Evolutionary conservation across 1,139 yeast species (phyloP).

Genomic region (Spencermartinsiella ligniputridi): DNA sequence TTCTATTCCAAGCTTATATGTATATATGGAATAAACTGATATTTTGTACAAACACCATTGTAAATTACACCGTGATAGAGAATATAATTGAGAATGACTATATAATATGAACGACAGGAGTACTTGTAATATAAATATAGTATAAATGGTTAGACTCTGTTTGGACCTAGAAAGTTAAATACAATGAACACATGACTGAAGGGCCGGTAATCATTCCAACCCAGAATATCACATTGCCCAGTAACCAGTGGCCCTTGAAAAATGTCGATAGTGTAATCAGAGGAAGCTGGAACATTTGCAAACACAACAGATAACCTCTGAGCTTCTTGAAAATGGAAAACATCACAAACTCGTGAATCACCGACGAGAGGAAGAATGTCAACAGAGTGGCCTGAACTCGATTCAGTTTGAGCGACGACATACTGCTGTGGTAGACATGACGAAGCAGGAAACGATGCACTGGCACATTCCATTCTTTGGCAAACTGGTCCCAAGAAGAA

Average conservation of each 20-base stretch:
- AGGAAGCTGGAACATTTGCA: slow-evolving; percentile 76
- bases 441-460: slow-evolving; percentile 87
- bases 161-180: slow-evolving; percentile 68
- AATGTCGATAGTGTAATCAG: slow-evolving; percentile 35
- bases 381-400: slow-evolving; percentile 66
- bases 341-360: slow-evolving; percentile 92
- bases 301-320: slow-evolving; percentile 70
- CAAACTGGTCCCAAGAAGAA: slow-evolving; percentile 88
- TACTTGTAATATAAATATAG: too few species aligned
- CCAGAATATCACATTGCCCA: slow-evolving; percentile 90
- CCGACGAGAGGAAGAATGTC: slow-evolving; percentile 76
- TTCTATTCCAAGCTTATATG: too few species aligned
- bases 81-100: slow-evolving; percentile 1
- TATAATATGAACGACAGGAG: background rate
- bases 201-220: slow-evolving; percentile 89
- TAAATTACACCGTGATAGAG: too few species aligned
- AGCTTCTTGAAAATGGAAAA: slow-evolving; percentile 73
- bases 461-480: slow-evolving; percentile 92
- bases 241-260: slow-evolving; percentile 50
- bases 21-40: too few species aligned
- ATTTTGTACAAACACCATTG: too few species aligned
- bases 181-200: slow-evolving; percentile 78
- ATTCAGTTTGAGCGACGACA: slow-evolving; percentile 65
- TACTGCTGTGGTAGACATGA: slow-evolving; percentile 91
- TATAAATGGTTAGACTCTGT: slow-evolving; percentile 5